Base-by-base conservation (phyloP, 2,329 filamentous ascomycete species). In the Mycosphaerella sp. region DNA sequence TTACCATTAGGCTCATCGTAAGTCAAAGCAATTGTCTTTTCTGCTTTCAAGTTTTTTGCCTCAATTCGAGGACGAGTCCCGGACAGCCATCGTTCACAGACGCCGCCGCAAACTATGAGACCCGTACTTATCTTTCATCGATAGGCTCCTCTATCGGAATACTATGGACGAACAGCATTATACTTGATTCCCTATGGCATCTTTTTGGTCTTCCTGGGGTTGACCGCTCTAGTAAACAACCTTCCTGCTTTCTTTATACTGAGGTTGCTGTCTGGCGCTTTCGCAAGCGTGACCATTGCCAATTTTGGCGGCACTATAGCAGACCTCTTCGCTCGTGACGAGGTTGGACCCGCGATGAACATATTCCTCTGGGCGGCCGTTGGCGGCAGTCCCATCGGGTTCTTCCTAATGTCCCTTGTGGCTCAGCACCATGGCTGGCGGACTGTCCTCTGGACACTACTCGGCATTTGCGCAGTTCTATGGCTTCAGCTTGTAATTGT, bases 241-340 rank as follows among this genome's bases (percentile, higher is more conserved):
- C 59, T 60, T 6, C 68, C 59, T 2, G 68, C 65, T 0, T 75
- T 78, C 47, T 60, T 76, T 6, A 58, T 70, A 0, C 53, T 77
- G 3, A 62, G 74, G 2, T 59, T 76, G 12, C 58, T 76, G 6
- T 73, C 73, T 8, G 75, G 75, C 5, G 44, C 52, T 8, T 76
- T 75, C 56, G 74, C 73, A 2, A 73, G 70, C 58, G 69, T 76
- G 0, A 73, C 73, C 0, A 72, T 76, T 41, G 72, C 73, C 0
- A 76, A 75, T 58, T 75, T 75, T 2, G 75, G 75, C 4, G 74
- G 74, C 1, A 75, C 71, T 0, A 75, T 77, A n/a, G 70, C 66
- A 40, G 75, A 77, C 48, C 75, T 76, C 68, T 77, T 21, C 68
- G 72, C 63, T 0, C 73, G 75, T 39, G 72, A 60, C 21, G 71